A percentile compares a stretch with the other conserved stretches of the same genome.
phyloP scores from a whole-genome alignment of 768 basidiomycete species.

The Russula griseocarnosa region DNA sequence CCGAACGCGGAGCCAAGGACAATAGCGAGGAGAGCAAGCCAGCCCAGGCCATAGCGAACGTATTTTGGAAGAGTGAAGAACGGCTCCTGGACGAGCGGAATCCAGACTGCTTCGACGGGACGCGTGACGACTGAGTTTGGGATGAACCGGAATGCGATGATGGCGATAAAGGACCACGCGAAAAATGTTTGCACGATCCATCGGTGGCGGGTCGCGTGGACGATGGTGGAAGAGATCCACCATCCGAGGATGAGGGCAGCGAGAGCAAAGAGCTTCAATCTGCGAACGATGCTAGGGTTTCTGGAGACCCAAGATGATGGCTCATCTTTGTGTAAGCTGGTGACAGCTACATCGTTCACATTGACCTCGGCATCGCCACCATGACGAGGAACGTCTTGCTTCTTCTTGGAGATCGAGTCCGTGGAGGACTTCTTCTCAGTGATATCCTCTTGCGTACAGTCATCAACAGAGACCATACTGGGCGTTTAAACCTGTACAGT shows the following conservation, averaged over 20 bases:
- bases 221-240: constrained; percentile 77
- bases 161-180: constrained; percentile 75
- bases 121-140: constrained; percentile 66
- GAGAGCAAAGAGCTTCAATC: constrained; percentile 44
- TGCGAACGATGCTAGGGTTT: constrained; percentile 28
- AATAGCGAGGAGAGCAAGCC: constrained; percentile 70
- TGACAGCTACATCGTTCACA: constrained; percentile 4
- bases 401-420: constrained; percentile 31
- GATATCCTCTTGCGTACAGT: neutral
- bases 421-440: constrained; percentile 17
- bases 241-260: constrained; percentile 69
- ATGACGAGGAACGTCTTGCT: constrained; percentile 19
- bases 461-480: neutral
- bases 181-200: constrained; percentile 82
- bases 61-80: constrained; percentile 56
- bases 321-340: constrained; percentile 26
- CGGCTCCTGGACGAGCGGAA: constrained; percentile 58
- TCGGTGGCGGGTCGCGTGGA: constrained; percentile 66
- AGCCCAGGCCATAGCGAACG: constrained; percentile 62
- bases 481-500: constrained; percentile 8
- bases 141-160: constrained; percentile 81
- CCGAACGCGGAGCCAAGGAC: constrained; percentile 88
- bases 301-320: constrained; percentile 25
- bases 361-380: constrained; percentile 19
- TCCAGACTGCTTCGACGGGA: constrained; percentile 70